Percentiles rank a stretch among this genome's conserved stretches.
Conservation (phyloP, 495 filamentous ascomycete genomes). For the Geopyxis carbonaria region DNA sequence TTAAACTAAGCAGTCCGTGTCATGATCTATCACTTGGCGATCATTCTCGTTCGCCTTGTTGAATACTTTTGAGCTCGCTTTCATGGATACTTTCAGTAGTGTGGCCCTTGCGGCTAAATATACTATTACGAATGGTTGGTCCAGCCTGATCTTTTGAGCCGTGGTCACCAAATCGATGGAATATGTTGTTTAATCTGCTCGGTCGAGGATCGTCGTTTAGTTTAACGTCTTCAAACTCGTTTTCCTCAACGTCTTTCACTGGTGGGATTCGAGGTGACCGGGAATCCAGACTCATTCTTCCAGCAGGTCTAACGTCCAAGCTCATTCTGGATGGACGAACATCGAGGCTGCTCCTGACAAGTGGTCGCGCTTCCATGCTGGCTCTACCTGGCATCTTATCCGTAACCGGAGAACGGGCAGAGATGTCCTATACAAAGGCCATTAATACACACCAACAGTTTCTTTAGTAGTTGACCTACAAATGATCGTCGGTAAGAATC, state of each 20-base stretch:
- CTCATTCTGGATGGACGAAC: constrained; percentile 26
- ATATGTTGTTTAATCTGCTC: constrained; percentile 62
- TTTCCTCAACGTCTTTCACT: constrained; percentile 24
- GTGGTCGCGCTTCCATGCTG: constrained; percentile 26
- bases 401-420: constrained; percentile 60
- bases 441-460: constrained; percentile 3
- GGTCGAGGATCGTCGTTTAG: constrained; percentile 50
- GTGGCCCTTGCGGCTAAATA: constrained; percentile 18
- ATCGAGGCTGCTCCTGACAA: constrained; percentile 31
- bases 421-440: constrained; percentile 54
- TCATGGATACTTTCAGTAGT: constrained; percentile 13
- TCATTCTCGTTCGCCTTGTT: constrained; percentile 7
- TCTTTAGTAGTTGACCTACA: constrained; percentile 36
- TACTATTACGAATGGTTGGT: constrained; percentile 1
- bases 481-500: constrained; percentile 95
- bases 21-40: not conserved
- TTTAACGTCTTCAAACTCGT: constrained; percentile 79
- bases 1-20: too few relatives aligned
- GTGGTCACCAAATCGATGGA: constrained; percentile 52
- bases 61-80: constrained; percentile 22
- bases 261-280: constrained; percentile 16
- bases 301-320: constrained; percentile 34
- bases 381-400: constrained; percentile 37
- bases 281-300: constrained; percentile 16
- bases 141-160: constrained; percentile 5